Base-by-base conservation (phyloP, 768 basidiomycete species). In the Russula earlei region DNA sequence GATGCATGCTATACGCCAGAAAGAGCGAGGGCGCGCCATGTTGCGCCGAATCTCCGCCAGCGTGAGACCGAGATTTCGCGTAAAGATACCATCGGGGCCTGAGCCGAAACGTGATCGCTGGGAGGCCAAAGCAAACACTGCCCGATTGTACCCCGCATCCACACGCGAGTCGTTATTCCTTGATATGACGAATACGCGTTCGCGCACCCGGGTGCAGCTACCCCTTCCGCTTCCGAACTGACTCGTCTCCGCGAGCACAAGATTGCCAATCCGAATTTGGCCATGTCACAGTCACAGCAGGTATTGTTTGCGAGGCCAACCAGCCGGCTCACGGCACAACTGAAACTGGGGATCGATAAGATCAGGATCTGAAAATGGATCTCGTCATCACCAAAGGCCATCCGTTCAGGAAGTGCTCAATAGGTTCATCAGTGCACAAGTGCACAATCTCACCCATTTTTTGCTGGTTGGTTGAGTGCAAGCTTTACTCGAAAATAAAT, bases 131-230 rank as follows among this genome's bases (percentile, higher is more conserved):
- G n/a, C n/a, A n/a, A 25, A 22, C 31, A 19, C 29, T 2, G n/a
- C 55, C 49, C 49, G 55, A 56, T 25, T 44, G 25, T n/a, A n/a
- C n/a, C n/a, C n/a, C n/a, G n/a, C 29, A 38, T 17, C 19, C 17
- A 45, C 55, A 56, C 48, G 31, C 55, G 55, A 52, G 55, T 56
- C 55, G n/a, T n/a, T n/a, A n/a, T n/a, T n/a, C n/a, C n/a, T n/a
- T n/a, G 55, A 31, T 22, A 29, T 27, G 10, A 17, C n/a, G 37
- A 37, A 40, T 11, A 36, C 43, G 27, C 17, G 17, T 45, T 42
- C 37, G 49, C 42, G 27, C 38, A 22, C 20, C 43, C 49, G 37
- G 31, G 27, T 20, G 34, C 24, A 24, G 27, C 17, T 5, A 12
- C 7, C 38, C 22, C 10, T n/a, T n/a, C 3, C 9, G n/a, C 5